Base-by-base conservation (phyloP, 2,329 filamentous ascomycete genomes). In the Colletotrichum sublineola region DNA sequence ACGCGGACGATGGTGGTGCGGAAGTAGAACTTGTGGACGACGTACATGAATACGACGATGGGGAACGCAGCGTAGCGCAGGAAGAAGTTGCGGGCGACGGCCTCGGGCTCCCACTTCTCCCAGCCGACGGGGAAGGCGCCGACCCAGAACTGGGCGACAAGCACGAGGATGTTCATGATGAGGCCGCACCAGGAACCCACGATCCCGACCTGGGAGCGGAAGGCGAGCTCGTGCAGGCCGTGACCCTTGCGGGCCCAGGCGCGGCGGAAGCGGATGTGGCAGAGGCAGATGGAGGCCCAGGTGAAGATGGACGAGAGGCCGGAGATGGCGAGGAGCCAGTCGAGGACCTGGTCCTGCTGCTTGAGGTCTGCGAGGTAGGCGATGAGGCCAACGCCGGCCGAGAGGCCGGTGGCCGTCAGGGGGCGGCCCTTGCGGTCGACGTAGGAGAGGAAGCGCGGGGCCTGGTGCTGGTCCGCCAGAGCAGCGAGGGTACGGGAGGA, bases 401-500 rank as follows among this genome's bases (percentile, higher is more conserved):
- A 89, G 66, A 94, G 78, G 9, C 86, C 75, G 75, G 97, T 95
- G 63, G 94, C 90, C 55, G 91, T 87, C 7, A 97, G 86, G 12
- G 93, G 95, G 11, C 95, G 93, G 48, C 95, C 95, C 75, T 92
- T 89, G 60, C 92, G 91, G 84, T 96, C 95, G 77, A 96, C 91
- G 82, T 96, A 97, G 71, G 90, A 90, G 42, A 97, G 86, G 75
- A 95, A 85, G 74, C 85, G 87, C 9, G 95, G 95, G 0, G 94
- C 95, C 80, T 96, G 94, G 67, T 91, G 89, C 81, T 97, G 94
- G 80, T 97, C 95, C 56, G 95, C 95, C 2, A 98, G 89, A 3
- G 95, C 95, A 36, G 95, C 94, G 9, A 98, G 89, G 2, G 95
- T 98, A 77, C 96, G 91, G 1, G 94, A 97, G 33, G 94, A 96